phyloP scores from a whole-genome alignment of 2,329 filamentous ascomycete species.

The Lasiodiplodia sp. region DNA sequence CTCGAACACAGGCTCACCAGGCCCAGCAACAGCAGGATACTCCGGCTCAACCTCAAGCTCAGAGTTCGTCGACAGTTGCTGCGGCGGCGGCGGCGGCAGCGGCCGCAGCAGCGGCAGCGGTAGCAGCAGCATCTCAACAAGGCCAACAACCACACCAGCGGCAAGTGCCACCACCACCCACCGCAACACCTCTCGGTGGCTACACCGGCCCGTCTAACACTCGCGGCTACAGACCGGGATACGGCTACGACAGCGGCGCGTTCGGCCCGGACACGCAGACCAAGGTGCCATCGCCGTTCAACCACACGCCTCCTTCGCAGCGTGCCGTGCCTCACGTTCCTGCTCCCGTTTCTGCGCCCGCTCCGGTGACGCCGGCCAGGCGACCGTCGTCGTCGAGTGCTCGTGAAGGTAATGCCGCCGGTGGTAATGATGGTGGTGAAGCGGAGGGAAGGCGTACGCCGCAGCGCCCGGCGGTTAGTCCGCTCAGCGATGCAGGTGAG shows the following conservation, averaged over 20 bases:
- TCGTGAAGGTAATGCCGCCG: slow-evolving; percentile 16
- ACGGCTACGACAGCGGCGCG: slow-evolving; percentile 30
- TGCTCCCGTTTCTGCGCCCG: neutral
- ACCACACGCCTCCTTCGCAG: neutral
- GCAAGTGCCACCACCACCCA: neutral
- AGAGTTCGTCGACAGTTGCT: neutral
- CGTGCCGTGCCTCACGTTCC: neutral
- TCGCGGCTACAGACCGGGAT: slow-evolving; percentile 28
- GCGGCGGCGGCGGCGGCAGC: neutral
- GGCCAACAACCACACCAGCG: neutral
- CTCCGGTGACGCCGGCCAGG: slow-evolving; percentile 19
- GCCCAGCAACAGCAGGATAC: slow-evolving; percentile 31
- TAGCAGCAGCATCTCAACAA: neutral
- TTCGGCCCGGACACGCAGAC: slow-evolving; percentile 28
- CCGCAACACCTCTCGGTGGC: slow-evolving; percentile 2
- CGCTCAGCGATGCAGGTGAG: slow-evolving; percentile 29
- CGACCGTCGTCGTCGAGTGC: slow-evolving; percentile 24
- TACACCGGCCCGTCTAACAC: slow-evolving; percentile 29
- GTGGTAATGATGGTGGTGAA: slow-evolving; percentile 38
- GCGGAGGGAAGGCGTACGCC: slow-evolving; percentile 37
- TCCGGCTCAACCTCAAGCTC: neutral
- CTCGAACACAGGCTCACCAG: slow-evolving; percentile 25
- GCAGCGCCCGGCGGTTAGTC: slow-evolving; percentile 29
- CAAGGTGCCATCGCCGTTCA: slow-evolving; percentile 20
- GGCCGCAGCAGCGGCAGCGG: neutral